Base-by-base conservation (phyloP, 139 green algal species). In the Chlamydomonas eustigma region DNA sequence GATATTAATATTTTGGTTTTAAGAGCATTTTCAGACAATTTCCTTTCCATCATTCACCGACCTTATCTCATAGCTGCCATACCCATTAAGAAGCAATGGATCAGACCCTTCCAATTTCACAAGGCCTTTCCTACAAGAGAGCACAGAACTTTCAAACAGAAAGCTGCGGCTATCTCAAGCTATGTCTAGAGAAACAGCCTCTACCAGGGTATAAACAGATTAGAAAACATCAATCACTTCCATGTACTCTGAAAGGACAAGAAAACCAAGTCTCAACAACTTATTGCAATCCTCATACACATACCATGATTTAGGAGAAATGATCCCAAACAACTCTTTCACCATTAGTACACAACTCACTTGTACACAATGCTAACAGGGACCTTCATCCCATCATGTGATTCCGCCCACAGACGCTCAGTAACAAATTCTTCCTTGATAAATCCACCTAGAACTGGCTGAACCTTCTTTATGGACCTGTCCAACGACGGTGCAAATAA, bases 381-480 rank as follows among this genome's bases (percentile, higher is more conserved):
- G 28, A 92, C 83, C 78, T 90, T 73, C n/a, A 5, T 78, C 28
- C 87, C 88, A 67, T 97, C 92, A 2, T 68, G 50, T 0, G 90
- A 90, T 1, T 75, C 85, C 2, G 91, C 93, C 92, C 90, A 95
- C 63, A 93, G 77, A 0, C 94, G 77, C 74, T 93, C 69, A 0
- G 89, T 96, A 36, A 64, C 70, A 82, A 97, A 97, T 12, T 86
- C 79, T 32, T 77, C 65, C 31, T 77, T 68, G 76, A 92, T 86
- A 77, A 95, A 98, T 44, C 88, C 90, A 2, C 91, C 91, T 39
- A 93, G 85, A 75, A 97, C 92, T 4, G 90, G 84, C 64, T 88
- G 76, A 70, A 77, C 66, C 28, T 74, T 74, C 66, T 74, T 74
- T 8, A 74, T 35, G n/a, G 18, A 44, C 12, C 66, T 74, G 66